Conservation (phyloP, 2,329 filamentous ascomycete genomes). For the Orbilia ellipsospora region DNA sequence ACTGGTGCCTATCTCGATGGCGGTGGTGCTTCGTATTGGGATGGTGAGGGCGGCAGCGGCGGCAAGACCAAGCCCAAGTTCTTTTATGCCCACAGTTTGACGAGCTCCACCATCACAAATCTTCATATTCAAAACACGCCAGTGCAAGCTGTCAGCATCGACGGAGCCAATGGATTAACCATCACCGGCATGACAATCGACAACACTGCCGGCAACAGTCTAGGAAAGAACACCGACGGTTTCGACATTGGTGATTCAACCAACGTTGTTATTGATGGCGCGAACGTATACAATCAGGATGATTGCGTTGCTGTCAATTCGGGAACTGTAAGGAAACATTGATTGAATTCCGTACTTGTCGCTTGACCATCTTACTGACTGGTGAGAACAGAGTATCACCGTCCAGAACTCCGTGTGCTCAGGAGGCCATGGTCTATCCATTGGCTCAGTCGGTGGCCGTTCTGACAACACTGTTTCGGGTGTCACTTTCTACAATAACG, state of each 20-base stretch:
- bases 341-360: no score
- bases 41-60: conserved; percentile 70
- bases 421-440: conserved; percentile 70
- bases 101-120: conserved; percentile 66
- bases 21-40: conserved; percentile 71
- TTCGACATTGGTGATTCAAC: conserved; percentile 64
- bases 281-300: conserved; percentile 64
- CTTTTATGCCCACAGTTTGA: conserved; percentile 64
- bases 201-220: conserved; percentile 68
- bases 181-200: conserved; percentile 69
- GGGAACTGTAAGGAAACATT: no score
- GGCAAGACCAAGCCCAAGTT: conserved; percentile 73
- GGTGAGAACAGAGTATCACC: conserved; percentile 60
- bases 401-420: conserved; percentile 65
- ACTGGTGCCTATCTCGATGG: conserved; percentile 69
- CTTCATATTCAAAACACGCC: conserved; percentile 69
- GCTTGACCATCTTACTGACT: no score
- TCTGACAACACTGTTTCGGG: neutral
- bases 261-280: no score
- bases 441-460: conserved; percentile 70
- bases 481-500: no score
- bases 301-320: conserved; percentile 62
- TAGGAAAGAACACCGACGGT: conserved; percentile 68
- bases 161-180: conserved; percentile 64
- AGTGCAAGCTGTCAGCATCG: conserved; percentile 67